Evolutionary conservation across 768 basidiomycete genomes (phyloP), one percentile per base, ranked within the genome.

Genomic region (Tylopilus balloui): DNA sequence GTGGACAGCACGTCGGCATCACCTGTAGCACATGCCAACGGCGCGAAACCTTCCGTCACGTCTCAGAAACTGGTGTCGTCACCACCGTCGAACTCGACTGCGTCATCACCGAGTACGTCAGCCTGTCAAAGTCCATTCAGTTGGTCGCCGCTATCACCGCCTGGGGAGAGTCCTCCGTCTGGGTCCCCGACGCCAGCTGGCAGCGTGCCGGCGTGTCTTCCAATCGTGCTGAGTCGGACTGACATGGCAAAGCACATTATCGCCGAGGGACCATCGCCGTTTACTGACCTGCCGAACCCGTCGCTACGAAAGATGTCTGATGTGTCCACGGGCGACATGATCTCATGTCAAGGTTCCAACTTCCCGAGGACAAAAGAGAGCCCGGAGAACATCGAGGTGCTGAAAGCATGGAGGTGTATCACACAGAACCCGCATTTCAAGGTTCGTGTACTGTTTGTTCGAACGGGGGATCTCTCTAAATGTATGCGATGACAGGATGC

Each of bases 321-420:
- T 35, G 56, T 64, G 9, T 60, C 70, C 3, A 61, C 75, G 23
- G 78, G 77, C 0, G 66, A 77, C n/a, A 73, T 83, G 55, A 71
- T 87, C n/a, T 71, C 75, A 27, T 89, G 88, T 64, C 72, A 78
- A 48, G 83, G 81, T 9, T 76, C 82, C n/a, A 77, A 70, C 6
- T 81, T 90, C 61, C 86, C 87, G 6, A 77, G 71, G 67, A 86
- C 84, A 14, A 66, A 76, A 53, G 77, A 83, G 69, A 87, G 76
- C 60, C 84, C 86, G 40, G 73, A 80, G 50, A 90, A 91, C 54
- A 69, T 91, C 12, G 86, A 89, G 64, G 83, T 91, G 19, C 73
- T 88, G 36, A 79, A 80, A 50, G 89, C 88, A 12, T 92, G 88
- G 89, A 71, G 80, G 56, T 83, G 72, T 57, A 86, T 92, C 58